Conservation (phyloP, 2,329 filamentous ascomycete species). For the Colletotrichum euphorbiae region DNA sequence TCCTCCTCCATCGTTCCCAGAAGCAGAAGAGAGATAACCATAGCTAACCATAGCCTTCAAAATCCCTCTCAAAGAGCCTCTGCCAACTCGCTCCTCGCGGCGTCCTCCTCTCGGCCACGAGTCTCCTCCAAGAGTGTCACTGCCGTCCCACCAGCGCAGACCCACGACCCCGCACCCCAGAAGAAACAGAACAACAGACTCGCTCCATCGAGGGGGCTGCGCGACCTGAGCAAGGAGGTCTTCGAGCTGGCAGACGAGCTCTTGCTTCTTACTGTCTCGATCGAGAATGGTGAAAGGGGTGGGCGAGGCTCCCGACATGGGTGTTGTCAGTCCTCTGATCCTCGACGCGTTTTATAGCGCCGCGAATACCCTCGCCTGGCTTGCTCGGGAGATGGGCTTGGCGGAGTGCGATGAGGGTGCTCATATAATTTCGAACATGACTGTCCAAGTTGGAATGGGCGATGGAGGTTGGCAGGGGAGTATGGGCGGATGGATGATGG, state of each 20-base stretch:
- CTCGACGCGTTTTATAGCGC: conserved; percentile 54
- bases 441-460: conserved; percentile 45
- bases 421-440: conserved; percentile 45
- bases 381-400: too few species aligned
- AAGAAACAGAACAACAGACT: conserved; percentile 49
- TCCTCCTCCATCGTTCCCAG: not conserved
- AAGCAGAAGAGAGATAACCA: too few species aligned
- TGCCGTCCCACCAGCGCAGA: conserved; percentile 47
- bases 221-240: conserved; percentile 45
- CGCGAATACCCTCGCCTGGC: conserved; percentile 47
- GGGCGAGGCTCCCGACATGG: conserved; percentile 40
- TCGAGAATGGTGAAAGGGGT: conserved; percentile 17
- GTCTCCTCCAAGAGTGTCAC: conserved; percentile 52
- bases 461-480: conserved; percentile 52
- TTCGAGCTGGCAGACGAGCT: conserved; percentile 46
- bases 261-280: conserved; percentile 39
- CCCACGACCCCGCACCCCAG: conserved; percentile 41
- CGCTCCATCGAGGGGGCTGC: conserved; percentile 50
- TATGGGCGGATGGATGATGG: conserved; percentile 52
- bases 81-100: conserved; percentile 39
- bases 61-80: conserved; percentile 2
- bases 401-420: conserved; percentile 42
- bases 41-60: not conserved
- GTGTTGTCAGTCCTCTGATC: conserved; percentile 49
- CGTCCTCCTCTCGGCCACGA: conserved; percentile 41